Evolutionary conservation across 352 stramenopile species (phyloP), one percentile per base, ranked within the genome.

Genomic region (Pythium oligandrum): DNA sequence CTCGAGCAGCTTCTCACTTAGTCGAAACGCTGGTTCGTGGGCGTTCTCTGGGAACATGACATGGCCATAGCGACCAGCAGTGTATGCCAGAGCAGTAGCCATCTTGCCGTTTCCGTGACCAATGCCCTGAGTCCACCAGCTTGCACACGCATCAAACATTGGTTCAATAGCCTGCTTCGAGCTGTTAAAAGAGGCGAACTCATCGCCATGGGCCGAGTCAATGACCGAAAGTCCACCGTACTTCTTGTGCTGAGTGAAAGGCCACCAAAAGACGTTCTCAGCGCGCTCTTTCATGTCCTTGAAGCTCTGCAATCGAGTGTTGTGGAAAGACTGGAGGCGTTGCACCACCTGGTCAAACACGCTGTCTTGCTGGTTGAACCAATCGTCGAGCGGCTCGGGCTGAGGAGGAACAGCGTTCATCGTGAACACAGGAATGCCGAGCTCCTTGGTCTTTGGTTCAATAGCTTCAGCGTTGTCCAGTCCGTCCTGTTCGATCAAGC

Each of bases 121-220:
- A 26, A 96, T 71, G 36, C 88, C 90, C 58, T 97, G 90, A 10
- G 90, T 98, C 90, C 90, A 97, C 90, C 90, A 97, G 49, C 86
- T 96, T 42, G 90, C 90, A 37, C 86, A 96, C 7, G 82, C 88
- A 62, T 97, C 91, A 48, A 96, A 94, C 52, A 90, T 74, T 5
- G 81, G 79, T 44, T 82, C 70, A 7, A 91, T 55, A 7, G 62
- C 68, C 44, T 81, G 83, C 45, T 43, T 84, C 26, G 75, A 60
- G 4, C 58, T 55, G 11, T 76, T 76, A 37, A 78, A 82, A 9
- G 72, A 68, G 45, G 65, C 78, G 53, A 93, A 97, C 55, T 95
- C 75, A 52, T 97, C 85, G 31, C 89, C 88, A 55, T 94, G 82
- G 3, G 90, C 90, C 11, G 86, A 96, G 57, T 97, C 89, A 46